Percentiles rank a stretch among this genome's conserved stretches.
phyloP scores from a whole-genome alignment of 2,329 filamentous ascomycete genomes.

The Corinectria fuckeliana region DNA sequence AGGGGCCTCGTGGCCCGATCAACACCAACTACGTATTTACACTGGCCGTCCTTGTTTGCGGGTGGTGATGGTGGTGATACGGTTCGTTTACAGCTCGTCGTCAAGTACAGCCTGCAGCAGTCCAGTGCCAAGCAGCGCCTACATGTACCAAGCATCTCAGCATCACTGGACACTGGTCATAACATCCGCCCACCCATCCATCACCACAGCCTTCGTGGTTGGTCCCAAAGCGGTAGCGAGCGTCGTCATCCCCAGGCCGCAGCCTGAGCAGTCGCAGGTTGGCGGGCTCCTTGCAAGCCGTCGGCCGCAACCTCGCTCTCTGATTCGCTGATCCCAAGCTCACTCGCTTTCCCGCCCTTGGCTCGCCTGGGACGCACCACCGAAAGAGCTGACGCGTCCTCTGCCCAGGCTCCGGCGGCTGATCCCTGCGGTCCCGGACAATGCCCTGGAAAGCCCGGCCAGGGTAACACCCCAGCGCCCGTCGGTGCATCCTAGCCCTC shows the following conservation, averaged over 20 bases:
- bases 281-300: constrained; percentile 12
- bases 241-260: constrained; percentile 44
- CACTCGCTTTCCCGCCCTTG: constrained; percentile 30
- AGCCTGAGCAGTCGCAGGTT: constrained; percentile 14
- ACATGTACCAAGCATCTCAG: not conserved
- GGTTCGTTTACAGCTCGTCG: not conserved
- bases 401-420: constrained; percentile 31
- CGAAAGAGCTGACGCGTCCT: constrained; percentile 41
- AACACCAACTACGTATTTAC: not conserved
- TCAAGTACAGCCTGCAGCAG: too few relatives aligned
- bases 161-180: not conserved
- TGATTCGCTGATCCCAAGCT: constrained; percentile 1
- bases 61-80: not conserved
- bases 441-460: constrained; percentile 26
- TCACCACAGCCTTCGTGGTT: constrained; percentile 21
- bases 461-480: constrained; percentile 16
- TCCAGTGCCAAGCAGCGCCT: too few relatives aligned
- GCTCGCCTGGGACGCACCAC: constrained; percentile 32
- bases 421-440: constrained; percentile 36
- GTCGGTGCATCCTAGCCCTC: constrained; percentile 4
- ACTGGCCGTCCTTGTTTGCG: not conserved
- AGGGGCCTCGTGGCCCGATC: constrained; percentile 34
- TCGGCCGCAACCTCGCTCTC: constrained; percentile 4
- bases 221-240: constrained; percentile 36
- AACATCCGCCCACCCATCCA: constrained; percentile 19